These are phyloP conservation scores for Penstemon barbatus DNA, from an alignment of 257 asterid species.

Conservation along the genomic window DNA sequence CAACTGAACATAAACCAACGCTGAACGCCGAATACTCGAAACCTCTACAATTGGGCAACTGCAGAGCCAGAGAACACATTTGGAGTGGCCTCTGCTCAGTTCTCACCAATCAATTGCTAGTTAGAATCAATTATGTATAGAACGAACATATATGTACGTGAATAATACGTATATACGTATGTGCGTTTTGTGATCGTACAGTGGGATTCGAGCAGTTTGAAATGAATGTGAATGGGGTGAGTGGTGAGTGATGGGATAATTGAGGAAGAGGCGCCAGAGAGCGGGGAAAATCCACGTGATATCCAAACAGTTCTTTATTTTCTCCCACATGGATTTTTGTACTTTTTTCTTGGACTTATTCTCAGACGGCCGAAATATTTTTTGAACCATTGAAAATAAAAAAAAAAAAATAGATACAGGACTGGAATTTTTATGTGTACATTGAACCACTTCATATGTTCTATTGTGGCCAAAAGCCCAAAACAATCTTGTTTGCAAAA, in stretches of 20 bases:
- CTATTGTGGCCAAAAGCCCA: constrained; percentile 3
- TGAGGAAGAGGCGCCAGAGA: constrained; percentile 43
- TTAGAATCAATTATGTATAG: background rate
- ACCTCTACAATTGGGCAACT: constrained; percentile 46
- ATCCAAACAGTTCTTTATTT: constrained; percentile 21
- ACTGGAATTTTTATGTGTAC: no score
- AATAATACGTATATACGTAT: background rate
- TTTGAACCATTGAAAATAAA: background rate
- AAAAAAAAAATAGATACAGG: no score
- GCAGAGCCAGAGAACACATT: constrained; percentile 65
- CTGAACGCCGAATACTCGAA: constrained; percentile 35
- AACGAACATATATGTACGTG: background rate
- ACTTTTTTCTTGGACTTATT: constrained; percentile 24
- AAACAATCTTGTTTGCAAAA: no score
- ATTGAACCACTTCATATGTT: no score
- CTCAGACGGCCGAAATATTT: constrained; percentile 26
- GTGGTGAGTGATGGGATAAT: constrained; percentile 37
- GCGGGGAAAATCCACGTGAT: constrained; percentile 52
- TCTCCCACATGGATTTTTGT: constrained; percentile 22
- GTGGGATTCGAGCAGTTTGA: constrained; percentile 38
- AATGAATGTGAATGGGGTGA: constrained; percentile 14
- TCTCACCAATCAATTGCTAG: background rate
- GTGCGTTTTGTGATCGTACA: constrained; percentile 17
- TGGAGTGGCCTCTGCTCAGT: constrained; percentile 9
- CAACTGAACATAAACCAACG: constrained; percentile 20